Evolutionary conservation across 495 filamentous ascomycete genomes (phyloP), one percentile per base, ranked within the genome.

Genomic region (Sabuloglossum arenarium): DNA sequence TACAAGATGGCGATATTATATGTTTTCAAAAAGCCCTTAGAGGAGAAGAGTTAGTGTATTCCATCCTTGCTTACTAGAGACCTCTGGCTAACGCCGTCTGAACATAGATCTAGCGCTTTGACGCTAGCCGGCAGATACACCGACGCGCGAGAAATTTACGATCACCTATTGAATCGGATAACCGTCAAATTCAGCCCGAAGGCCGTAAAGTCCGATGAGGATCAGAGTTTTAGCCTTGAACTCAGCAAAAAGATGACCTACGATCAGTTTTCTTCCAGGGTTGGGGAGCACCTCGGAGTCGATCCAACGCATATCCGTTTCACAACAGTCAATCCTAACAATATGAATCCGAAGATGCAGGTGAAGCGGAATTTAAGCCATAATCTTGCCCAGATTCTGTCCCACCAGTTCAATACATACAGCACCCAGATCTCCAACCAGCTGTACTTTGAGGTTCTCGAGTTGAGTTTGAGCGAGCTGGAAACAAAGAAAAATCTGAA

Each of bases 1-100:
- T 99, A 43, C 90, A 96, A 63, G 89, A 97, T 64, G 91, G 91
- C 42, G 91, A 99, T 65, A 95, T 99, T 61, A 78, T 99, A 30
- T 94, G 88, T 60, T 95, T 97, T 70, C 90, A 96, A 67, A 76
- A 75, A 56, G 62, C 72, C 14, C 64, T 79, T 31, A 75, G 73
- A 58, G 81, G 86, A 21, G 75, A 79, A 39, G 81, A 85, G 67
- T 71, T 61, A 58, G 69, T 66, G 11, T 49, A 39, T 51, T 5
- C 57, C n/a, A n/a, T n/a, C n/a, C n/a, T n/a, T 42, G 1, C 29
- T 19, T 23, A 14, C 23, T 29, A 23, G 23, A 24, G 37, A 6
- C 25, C 42, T 59, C 4, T 19, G 23, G 43, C 30, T 61, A 16
- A 31, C 34, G 1, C 29, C 43, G 21, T 11, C 25, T 23, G 43